These are phyloP conservation scores for Ganoderma multipileum DNA, from an alignment of 1,284 basidiomycete genomes.

Conservation along the genomic window DNA sequence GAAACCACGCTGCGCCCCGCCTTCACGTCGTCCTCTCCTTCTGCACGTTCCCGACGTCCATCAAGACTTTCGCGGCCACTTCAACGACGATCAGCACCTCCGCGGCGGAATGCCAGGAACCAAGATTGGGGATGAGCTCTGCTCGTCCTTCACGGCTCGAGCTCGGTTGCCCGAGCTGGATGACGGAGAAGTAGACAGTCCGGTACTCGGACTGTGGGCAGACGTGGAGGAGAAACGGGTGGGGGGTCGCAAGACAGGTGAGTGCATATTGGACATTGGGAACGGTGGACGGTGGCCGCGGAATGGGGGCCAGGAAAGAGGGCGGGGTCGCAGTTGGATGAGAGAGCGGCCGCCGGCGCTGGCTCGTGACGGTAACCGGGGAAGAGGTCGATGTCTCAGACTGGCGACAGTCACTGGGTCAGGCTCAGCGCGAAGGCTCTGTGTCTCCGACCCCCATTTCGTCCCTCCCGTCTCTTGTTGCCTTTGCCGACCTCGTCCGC, in stretches of 20 bases:
- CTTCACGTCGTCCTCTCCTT: constrained; percentile 28
- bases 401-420: constrained; percentile 8
- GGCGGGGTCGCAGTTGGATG: constrained; percentile 12
- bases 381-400: background rate
- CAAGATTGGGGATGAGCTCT: constrained; percentile 28
- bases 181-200: constrained; percentile 29
- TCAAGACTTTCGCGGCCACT: constrained; percentile 14
- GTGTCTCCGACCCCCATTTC: constrained; percentile 2
- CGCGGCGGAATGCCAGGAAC: constrained; percentile 23
- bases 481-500: constrained; percentile 1
- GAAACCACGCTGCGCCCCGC: constrained; percentile 15
- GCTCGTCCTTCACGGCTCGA: constrained; percentile 23
- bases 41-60: constrained; percentile 27
- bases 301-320: constrained; percentile 4
- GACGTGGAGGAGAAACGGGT: constrained; percentile 24
- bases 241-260: constrained; percentile 25
- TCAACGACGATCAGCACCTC: constrained; percentile 20
- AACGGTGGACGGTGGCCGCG: constrained; percentile 9
- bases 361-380: constrained; percentile 26
- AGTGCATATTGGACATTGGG: constrained; percentile 19
- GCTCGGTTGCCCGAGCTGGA: constrained; percentile 16
- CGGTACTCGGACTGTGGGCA: constrained; percentile 30
- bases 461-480: background rate
- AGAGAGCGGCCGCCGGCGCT: background rate
- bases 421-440: constrained; percentile 3